These are phyloP conservation scores for Phytophthora palmivora DNA, from an alignment of 352 stramenopile species.

Conservation along the genomic window DNA sequence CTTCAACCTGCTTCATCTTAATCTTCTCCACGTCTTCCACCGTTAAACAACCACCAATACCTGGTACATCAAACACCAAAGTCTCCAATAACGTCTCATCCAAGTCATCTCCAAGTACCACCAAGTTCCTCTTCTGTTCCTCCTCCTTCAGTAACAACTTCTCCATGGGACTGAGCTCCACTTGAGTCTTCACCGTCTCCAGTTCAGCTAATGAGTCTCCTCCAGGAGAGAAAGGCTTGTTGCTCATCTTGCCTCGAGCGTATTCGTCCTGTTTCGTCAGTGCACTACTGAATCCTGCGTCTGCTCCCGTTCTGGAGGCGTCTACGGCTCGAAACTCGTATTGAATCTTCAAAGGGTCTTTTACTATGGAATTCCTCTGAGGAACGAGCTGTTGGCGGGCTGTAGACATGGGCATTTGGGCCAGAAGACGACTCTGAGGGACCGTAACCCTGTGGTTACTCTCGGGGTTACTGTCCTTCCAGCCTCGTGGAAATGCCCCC, in stretches of 20 bases:
- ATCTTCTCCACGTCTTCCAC: conserved; percentile 52
- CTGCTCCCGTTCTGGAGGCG: conserved; percentile 33
- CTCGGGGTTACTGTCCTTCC: conserved; percentile 17
- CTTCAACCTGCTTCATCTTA: conserved; percentile 15
- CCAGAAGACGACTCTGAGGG: conserved; percentile 59
- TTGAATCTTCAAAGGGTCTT: conserved; percentile 51
- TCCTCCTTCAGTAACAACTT: conserved; percentile 30
- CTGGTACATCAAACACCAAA: conserved; percentile 62
- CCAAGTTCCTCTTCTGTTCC: conserved; percentile 46
- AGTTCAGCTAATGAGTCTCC: conserved; percentile 63
- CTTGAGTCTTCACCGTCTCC: conserved; percentile 5
- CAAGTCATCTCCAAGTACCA: conserved; percentile 37
- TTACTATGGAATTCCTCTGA: conserved; percentile 51
- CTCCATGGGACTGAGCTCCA: conserved; percentile 14
- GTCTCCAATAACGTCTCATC: conserved; percentile 47
- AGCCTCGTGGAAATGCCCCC: conserved; percentile 39
- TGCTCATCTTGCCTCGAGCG: conserved; percentile 79
- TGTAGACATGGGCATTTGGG: conserved; percentile 77
- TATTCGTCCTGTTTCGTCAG: conserved; percentile 85
- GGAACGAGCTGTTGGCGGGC: conserved; percentile 64
- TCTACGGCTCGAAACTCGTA: conserved; percentile 71
- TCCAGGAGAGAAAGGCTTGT: conserved; percentile 74
- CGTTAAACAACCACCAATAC: conserved; percentile 61
- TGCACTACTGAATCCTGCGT: conserved; percentile 68
- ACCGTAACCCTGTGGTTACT: conserved; percentile 25